Conservation (phyloP, 805 yeast species). For the Sugiyamaella qingdaonensis region DNA sequence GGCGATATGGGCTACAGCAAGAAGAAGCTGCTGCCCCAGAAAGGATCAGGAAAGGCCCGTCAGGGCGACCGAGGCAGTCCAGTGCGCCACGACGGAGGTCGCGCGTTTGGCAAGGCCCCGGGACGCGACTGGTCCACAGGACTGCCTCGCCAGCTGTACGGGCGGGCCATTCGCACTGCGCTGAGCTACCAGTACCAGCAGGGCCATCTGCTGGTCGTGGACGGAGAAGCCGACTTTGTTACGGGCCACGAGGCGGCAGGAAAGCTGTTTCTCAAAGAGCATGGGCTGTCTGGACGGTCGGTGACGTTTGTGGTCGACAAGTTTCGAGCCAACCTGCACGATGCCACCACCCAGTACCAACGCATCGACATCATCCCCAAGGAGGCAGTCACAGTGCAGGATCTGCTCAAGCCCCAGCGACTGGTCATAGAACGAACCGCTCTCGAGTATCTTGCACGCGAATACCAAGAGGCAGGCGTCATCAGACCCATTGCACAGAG, state of each 20-base stretch:
- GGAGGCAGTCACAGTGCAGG: slow-evolving; percentile 80
- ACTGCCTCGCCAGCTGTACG: slow-evolving; percentile 68
- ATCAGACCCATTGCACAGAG: slow-evolving; percentile 8
- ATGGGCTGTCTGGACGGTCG: slow-evolving; percentile 20
- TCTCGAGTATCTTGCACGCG: slow-evolving; percentile 52
- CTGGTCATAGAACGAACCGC: slow-evolving; percentile 70
- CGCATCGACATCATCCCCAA: slow-evolving; percentile 64
- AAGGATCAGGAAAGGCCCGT: slow-evolving; percentile 94
- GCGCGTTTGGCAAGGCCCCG: slow-evolving; percentile 84
- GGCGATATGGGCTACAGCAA: slow-evolving; percentile 82
- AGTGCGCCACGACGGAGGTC: slow-evolving; percentile 80
- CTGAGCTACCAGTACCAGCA: slow-evolving; percentile 72
- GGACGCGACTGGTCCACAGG: slow-evolving; percentile 84
- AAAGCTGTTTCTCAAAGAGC: slow-evolving; percentile 48
- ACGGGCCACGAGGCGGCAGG: slow-evolving; percentile 41
- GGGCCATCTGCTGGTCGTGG: slow-evolving; percentile 70
- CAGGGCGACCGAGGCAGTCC: slow-evolving; percentile 96
- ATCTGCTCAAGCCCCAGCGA: slow-evolving; percentile 72
- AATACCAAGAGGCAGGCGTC: slow-evolving; percentile 16
- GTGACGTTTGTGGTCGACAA: slow-evolving; percentile 66
- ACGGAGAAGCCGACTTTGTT: slow-evolving; percentile 41
- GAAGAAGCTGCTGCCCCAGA: slow-evolving; percentile 79
- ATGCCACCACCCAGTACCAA: slow-evolving; percentile 46
- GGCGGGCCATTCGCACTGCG: slow-evolving; percentile 74
- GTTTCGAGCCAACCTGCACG: slow-evolving; percentile 55